phyloP scores from a whole-genome alignment of 306 rosid species.

The Benincasa hispida region DNA sequence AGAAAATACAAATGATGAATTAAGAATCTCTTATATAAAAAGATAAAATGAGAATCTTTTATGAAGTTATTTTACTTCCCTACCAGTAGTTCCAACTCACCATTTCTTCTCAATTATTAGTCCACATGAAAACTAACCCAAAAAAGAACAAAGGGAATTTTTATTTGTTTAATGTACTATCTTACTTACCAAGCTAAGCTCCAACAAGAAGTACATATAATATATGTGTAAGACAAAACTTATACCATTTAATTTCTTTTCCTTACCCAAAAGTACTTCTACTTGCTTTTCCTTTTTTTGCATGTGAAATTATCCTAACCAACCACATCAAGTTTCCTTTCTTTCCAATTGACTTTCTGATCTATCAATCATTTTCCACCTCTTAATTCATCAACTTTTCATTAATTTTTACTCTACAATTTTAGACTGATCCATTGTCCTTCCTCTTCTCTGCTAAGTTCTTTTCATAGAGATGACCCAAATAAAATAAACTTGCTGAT shows the following conservation, averaged over 20 bases:
- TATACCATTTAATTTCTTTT: not conserved
- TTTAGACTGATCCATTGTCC: not conserved
- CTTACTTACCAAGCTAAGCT: not conserved
- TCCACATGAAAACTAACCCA: not conserved
- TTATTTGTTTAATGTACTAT: not conserved
- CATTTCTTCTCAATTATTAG: not conserved
- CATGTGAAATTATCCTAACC: not conserved
- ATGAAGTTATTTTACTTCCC: too few relatives aligned
- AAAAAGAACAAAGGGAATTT: not conserved
- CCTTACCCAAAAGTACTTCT: not conserved
- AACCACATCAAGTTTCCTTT: not conserved
- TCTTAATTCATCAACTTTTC: not conserved
- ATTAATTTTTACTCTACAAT: not conserved
- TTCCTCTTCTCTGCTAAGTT: not conserved
- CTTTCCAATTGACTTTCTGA: not conserved
- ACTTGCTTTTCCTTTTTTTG: not conserved
- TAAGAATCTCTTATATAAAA: not conserved
- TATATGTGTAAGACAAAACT: not conserved
- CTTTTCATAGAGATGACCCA: not conserved
- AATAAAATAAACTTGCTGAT: not conserved
- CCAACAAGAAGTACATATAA: not conserved
- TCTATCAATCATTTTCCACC: not conserved
- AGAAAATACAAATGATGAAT: not conserved
- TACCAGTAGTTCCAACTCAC: not conserved
- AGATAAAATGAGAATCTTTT: not conserved